These are phyloP conservation scores for Colletotrichum sojae DNA, from an alignment of 2,329 filamentous ascomycete species.

Conservation along the genomic window DNA sequence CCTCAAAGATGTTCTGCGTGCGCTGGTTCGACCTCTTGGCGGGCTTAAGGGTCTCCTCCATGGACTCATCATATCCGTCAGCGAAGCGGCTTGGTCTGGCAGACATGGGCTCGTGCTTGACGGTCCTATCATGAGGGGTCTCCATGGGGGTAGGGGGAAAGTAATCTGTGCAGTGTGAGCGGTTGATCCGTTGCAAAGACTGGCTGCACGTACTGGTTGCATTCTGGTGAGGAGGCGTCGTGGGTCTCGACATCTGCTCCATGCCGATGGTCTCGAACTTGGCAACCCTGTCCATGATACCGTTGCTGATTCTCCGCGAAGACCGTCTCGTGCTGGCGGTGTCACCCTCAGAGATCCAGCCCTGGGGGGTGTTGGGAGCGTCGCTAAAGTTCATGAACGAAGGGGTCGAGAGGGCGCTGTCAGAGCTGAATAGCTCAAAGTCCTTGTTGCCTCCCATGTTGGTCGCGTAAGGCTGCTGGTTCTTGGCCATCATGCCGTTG, in stretches of 20 bases:
- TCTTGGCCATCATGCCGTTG: conserved; percentile 63
- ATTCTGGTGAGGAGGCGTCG: conserved; percentile 75
- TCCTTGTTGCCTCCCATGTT: conserved; percentile 61
- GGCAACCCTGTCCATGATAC: conserved; percentile 71
- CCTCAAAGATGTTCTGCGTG: conserved; percentile 69
- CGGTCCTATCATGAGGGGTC: conserved; percentile 68
- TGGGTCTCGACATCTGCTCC: conserved; percentile 65
- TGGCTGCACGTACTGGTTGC: conserved; percentile 66
- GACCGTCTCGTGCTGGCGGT: conserved; percentile 57
- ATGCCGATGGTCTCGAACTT: conserved; percentile 70
- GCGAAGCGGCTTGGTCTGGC: conserved; percentile 65
- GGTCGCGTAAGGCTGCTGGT: conserved; percentile 57
- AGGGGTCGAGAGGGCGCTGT: conserved; percentile 63
- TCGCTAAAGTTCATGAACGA: conserved; percentile 66
- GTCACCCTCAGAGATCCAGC: conserved; percentile 67
- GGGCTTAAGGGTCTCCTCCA: conserved; percentile 77
- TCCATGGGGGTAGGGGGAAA: conserved; percentile 78
- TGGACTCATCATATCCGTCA: conserved; percentile 74
- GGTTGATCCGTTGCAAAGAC: not conserved
- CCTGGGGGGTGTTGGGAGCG: conserved; percentile 56
- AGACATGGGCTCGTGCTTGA: conserved; percentile 55
- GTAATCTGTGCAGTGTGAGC: conserved; percentile 62
- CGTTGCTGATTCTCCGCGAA: conserved; percentile 70
- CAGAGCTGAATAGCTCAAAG: conserved; percentile 64
- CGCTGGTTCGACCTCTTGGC: conserved; percentile 59